phyloP scores from a whole-genome alignment of 2,329 filamentous ascomycete genomes.

The Ophiosphaerella herpotricha region DNA sequence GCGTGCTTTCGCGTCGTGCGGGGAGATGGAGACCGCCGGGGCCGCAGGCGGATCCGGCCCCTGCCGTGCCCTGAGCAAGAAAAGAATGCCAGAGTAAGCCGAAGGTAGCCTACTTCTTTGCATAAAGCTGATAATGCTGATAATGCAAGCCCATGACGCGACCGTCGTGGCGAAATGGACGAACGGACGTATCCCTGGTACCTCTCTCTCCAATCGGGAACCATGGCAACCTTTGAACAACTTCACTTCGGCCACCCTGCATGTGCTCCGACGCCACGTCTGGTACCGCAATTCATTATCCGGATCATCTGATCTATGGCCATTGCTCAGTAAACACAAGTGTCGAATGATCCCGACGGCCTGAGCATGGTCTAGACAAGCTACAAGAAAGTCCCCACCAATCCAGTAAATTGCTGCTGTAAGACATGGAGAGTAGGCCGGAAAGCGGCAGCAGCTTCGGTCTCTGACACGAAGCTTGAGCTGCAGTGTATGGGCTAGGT shows the following conservation, averaged over 20 bases:
- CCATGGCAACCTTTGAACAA: not conserved
- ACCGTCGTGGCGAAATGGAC: conserved; percentile 17
- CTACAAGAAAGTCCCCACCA: too few species aligned
- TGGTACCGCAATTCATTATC: too few species aligned
- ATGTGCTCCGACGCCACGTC: not conserved
- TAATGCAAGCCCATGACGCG: conserved; percentile 19
- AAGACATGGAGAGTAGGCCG: too few species aligned
- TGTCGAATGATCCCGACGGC: too few species aligned
- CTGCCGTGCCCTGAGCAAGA: conserved; percentile 6
- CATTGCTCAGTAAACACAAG: too few species aligned
- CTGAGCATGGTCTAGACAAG: too few species aligned
- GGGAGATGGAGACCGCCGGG: conserved; percentile 10
- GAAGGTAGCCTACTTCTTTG: conserved; percentile 32
- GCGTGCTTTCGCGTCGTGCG: conserved; percentile 27
- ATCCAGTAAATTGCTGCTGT: too few species aligned
- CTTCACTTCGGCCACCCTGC: not conserved
- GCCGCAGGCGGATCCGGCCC: conserved; percentile 18
- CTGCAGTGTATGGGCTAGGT: too few species aligned
- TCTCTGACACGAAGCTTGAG: too few species aligned
- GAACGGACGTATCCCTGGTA: conserved; percentile 3
- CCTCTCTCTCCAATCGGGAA: conserved; percentile 4
- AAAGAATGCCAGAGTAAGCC: conserved; percentile 24
- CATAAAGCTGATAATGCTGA: conserved; percentile 3
- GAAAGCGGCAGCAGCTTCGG: too few species aligned
- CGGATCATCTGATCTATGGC: too few species aligned